Evolutionary conservation across 2,329 filamentous ascomycete species (phyloP), one percentile per base, ranked within the genome.

Genomic region (Aspergillus sp.): DNA sequence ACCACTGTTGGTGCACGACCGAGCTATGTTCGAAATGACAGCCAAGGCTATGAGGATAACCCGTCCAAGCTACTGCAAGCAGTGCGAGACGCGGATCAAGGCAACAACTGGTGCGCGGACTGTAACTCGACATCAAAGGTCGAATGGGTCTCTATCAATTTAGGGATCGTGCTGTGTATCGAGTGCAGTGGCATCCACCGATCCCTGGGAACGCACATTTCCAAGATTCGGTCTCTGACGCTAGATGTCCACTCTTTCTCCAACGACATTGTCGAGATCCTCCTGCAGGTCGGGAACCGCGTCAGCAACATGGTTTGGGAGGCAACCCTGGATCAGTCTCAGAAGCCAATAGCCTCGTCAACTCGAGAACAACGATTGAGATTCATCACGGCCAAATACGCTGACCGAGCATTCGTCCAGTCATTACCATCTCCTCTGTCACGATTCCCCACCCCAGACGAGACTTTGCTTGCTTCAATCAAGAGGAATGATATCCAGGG

Each of bases 221-320:
- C 93, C 77, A 99, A 99, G 80, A 88, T 99, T 46, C 91, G 95
- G 57, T 98, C 95, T 13, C 84, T 99, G 47, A 99, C 95, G 0
- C 84, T 99, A 47, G 95, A 99, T 74, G 96, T 96, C 68, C 93
- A 91, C 57, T 97, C 93, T 0, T 99, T 99, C 76, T 98, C 95
- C 3, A 90, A 91, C 69, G 96, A 99, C 81, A 96, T 98, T 74
- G 91, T 99, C 75, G 96, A 99, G 74, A 85, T 99, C 52, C 84
- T 99, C 47, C 83, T 97, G 61, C 88, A 94, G 61, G 88, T 99
- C 65, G 96, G 96, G 64, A 99, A 99, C 75, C 88, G 93, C 54
- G 88, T 97, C 55, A 95, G 93, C 70, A 99, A 99, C 77, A 94
- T 94, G 89, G 85, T 99, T 22, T 99, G 93, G 92, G 95, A 99